Evolutionary conservation across 2,329 filamentous ascomycete species (phyloP).

Genomic region (Colletotrichum agaves): DNA sequence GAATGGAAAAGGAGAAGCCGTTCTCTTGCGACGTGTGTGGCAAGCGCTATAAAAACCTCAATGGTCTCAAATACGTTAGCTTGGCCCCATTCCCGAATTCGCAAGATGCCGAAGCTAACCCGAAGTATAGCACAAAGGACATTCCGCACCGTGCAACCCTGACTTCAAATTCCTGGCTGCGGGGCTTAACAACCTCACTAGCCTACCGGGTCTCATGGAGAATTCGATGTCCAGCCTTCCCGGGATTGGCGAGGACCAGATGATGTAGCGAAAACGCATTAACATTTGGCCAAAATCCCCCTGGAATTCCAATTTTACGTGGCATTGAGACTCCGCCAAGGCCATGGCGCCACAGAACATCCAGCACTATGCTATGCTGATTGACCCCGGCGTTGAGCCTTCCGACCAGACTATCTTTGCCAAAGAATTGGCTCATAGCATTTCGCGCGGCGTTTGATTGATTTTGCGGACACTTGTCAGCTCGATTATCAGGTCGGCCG

Average conservation of each 20-base stretch:
- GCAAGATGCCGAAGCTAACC: neutral
- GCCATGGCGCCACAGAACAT: neutral
- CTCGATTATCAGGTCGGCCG: conserved; percentile 30
- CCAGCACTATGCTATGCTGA: conserved; percentile 1
- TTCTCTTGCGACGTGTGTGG: conserved; percentile 97
- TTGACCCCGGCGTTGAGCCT: neutral
- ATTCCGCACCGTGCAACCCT: conserved; percentile 90
- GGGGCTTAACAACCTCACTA: conserved; percentile 54
- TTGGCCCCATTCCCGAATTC: neutral
- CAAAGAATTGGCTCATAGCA: conserved; percentile 24
- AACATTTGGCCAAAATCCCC: neutral
- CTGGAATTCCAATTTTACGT: neutral
- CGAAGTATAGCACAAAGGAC: conserved; percentile 71
- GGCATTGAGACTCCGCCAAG: neutral
- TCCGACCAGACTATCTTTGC: neutral
- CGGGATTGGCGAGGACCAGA: conserved; percentile 58
- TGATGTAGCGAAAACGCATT: conserved; percentile 38
- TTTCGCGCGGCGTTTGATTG: conserved; percentile 32
- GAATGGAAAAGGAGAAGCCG: conserved; percentile 99
- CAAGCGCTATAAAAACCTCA: conserved; percentile 99
- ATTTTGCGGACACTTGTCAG: conserved; percentile 25
- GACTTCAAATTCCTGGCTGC: conserved; percentile 69
- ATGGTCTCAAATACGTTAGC: conserved; percentile 93
- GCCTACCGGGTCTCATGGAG: conserved; percentile 38
- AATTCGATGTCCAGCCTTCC: conserved; percentile 47